Evolutionary conservation across 2,329 filamentous ascomycete species (phyloP), one percentile per base, ranked within the genome.

Genomic region (Pyrenophora seminiperda): DNA sequence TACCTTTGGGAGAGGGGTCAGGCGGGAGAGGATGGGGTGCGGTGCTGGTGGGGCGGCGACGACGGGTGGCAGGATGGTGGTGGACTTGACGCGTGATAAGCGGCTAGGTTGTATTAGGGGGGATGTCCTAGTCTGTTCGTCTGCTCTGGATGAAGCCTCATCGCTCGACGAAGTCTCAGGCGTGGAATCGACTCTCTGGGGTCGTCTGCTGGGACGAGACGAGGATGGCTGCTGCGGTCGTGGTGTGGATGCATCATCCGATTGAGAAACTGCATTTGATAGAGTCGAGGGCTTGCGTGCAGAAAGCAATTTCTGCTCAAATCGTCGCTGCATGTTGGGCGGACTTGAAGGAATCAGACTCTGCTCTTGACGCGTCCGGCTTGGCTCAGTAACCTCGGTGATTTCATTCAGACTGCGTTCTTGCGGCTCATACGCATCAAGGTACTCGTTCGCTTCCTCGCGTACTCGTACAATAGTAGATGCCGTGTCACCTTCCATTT

Each of bases 361-460:
- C 2, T 47, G 51, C 2, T 58, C 49, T 10, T 49, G 53, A 13
- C 59, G 55, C 47, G 55, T 66, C 31, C 56, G 59, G 46, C 68
- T 71, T 7, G 56, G 61, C 40, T 72, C 70, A 1, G 70, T 73
- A n/a, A 71, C 61, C 47, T 73, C 70, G 19, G 64, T 61, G 19
- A 73, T 67, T 24, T 70, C 65, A 17, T 68, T 50, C 9, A 73
- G 49, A 5, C 62, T 65, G 10, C 64, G 67, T 18, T 70, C 60
- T 47, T 69, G 70, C 5, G 61, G 53, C 34, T 67, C 63, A 41
- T 72, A 73, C 1, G 69, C 69, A 7, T 68, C 56, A 2, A 68
- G 62, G 39, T 70, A 70, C 11, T 59, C 67, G 43, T 72, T 62
- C 3, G 68, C 67, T 38, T 73, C 67, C 14, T 64, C 57, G 9